phyloP scores from a whole-genome alignment of 441 rosid genomes.

The Brassica hybrid region DNA sequence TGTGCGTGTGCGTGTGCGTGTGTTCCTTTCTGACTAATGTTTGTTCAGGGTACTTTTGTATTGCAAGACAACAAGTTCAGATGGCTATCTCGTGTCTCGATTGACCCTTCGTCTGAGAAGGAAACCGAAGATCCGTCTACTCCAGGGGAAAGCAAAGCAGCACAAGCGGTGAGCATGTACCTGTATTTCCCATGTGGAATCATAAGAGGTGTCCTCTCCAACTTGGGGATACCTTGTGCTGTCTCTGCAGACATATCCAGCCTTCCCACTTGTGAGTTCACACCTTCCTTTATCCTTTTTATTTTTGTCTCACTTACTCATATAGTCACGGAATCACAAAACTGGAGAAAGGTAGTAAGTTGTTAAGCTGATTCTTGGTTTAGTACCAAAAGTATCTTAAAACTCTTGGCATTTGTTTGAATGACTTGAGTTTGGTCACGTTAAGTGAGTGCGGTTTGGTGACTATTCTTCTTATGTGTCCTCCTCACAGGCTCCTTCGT shows the following conservation, averaged over 20 bases:
- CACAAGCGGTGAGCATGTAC: conserved; percentile 82
- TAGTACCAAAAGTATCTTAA: neutral
- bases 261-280: conserved; percentile 55
- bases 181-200: conserved; percentile 96
- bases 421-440: neutral
- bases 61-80: conserved; percentile 92
- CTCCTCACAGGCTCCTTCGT: neutral
- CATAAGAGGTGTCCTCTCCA: conserved; percentile 96
- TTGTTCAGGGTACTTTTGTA: conserved; percentile 92
- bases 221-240: conserved; percentile 94
- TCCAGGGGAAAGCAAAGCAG: conserved; percentile 64
- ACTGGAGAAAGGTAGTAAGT: neutral
- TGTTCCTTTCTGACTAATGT: conserved; percentile 3
- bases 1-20: conserved; percentile 21
- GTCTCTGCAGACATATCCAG: conserved; percentile 95
- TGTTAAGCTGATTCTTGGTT: neutral
- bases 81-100: conserved; percentile 83
- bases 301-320: neutral
- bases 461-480: neutral
- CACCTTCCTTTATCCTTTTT: neutral
- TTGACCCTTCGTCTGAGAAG: conserved; percentile 64
- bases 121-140: conserved; percentile 60
- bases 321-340: neutral
- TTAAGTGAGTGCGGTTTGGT: neutral
- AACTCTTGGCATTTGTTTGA: neutral